Evolutionary conservation across 768 basidiomycete species (phyloP), one percentile per base, ranked within the genome.

Genomic region (Pisolithus microcarpus): DNA sequence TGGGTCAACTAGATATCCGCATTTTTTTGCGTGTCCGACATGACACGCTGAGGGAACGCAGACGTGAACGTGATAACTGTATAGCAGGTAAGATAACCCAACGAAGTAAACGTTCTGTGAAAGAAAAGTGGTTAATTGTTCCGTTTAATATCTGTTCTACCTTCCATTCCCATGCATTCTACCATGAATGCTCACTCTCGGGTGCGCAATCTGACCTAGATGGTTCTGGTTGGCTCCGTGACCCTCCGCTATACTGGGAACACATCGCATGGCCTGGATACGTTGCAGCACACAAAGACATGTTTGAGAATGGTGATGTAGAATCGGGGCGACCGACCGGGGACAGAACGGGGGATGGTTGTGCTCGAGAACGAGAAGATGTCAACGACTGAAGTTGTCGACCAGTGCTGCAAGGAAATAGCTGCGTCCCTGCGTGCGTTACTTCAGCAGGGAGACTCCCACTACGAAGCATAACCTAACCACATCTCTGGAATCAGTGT

Each of bases 181-280:
- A 30, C 31, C 31, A 34, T 13, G 31, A 11, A 34, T 34, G 9
- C 11, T 10, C 31, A 26, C 18, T 10, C 30, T 51, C 50, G 77
- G 75, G 81, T 89, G 86, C 79, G 48, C 85, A 85, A 84, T 78
- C 78, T 64, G 79, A 85, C 69, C 74, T 81, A 91, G 90, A 91
- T 74, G 89, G 87, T 19, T 63, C 79, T n/a, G 68, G 88, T n/a
- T 96, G 92, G 92, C 76, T 7, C 28, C 28, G 78, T 43, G 93
- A 95, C 65, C 93, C 91, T 23, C 90, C 91, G 15, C 56, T 74
- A 38, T 95, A 95, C 70, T 96, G 90, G 82, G 89, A 94, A 56
- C 74, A 89, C 52, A 90, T 98, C 53, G 93, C 93, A 48, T 98
- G 88, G 72, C 96, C 96, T 0, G 94, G 90, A 2, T 98, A 95